Evolutionary conservation across 331 rosid genomes (phyloP).

Genomic region (Acacia pycnantha): DNA sequence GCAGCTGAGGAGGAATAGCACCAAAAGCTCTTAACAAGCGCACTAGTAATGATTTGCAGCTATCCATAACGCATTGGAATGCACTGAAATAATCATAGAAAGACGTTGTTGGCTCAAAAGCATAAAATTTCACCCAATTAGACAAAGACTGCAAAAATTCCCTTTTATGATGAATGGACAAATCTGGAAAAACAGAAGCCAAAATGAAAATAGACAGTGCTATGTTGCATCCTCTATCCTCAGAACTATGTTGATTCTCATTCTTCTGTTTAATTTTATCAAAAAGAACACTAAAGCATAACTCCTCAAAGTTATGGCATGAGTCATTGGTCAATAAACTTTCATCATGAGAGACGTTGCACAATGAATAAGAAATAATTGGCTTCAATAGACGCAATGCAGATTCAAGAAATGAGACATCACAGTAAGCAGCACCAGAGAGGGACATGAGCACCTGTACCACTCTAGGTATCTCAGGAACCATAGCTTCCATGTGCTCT

Average conservation of each 20-base stretch:
- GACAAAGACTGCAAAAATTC: constrained; percentile 67
- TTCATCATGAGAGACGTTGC: constrained; percentile 70
- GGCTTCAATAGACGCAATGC: constrained; percentile 72
- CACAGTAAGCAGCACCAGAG: constrained; percentile 75
- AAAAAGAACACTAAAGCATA: constrained; percentile 78
- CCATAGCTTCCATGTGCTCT: constrained; percentile 92
- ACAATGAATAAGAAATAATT: constrained; percentile 76
- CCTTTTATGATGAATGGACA: constrained; percentile 66
- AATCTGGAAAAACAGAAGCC: constrained; percentile 78
- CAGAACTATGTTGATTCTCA: constrained; percentile 41
- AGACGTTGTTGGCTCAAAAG: constrained; percentile 68
- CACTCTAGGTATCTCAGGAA: constrained; percentile 83
- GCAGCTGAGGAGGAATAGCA: constrained; percentile 51
- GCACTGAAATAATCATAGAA: constrained; percentile 79
- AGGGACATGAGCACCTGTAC: constrained; percentile 83
- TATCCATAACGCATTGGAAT: constrained; percentile 73
- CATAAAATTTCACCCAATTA: constrained; percentile 63
- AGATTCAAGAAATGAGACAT: constrained; percentile 83
- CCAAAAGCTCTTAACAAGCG: constrained; percentile 51
- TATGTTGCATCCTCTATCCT: constrained; percentile 47
- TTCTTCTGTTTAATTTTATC: constrained; percentile 46
- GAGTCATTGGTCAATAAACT: constrained; percentile 55
- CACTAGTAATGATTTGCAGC: constrained; percentile 62
- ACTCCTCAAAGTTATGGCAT: constrained; percentile 77
- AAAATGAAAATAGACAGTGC: constrained; percentile 78